Conservation (phyloP, 306 rosid species). For the Mucuna pruriens region DNA sequence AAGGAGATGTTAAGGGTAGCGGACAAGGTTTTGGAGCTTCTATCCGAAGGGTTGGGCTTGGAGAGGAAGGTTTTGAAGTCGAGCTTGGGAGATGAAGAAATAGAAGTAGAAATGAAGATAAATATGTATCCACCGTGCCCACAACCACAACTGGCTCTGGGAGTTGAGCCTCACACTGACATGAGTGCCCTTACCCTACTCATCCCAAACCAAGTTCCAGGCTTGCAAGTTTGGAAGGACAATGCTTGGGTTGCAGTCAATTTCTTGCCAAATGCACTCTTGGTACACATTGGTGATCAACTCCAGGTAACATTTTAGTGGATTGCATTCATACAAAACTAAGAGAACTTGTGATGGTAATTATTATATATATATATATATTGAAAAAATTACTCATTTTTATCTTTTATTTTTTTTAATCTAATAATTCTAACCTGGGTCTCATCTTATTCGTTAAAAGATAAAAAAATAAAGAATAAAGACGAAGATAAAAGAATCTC, state of each 20-base stretch:
- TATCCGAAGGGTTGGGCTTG: slow-evolving; percentile 63
- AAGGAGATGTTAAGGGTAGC: slow-evolving; percentile 52
- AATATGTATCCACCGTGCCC: slow-evolving; percentile 83
- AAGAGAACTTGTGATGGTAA: too few relatives aligned
- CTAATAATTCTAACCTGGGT: too few relatives aligned
- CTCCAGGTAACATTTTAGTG: slow-evolving; percentile 47
- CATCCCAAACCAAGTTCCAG: slow-evolving; percentile 61
- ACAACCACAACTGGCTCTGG: slow-evolving; percentile 68
- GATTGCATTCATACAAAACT: too few relatives aligned
- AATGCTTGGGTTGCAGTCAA: slow-evolving; percentile 58
- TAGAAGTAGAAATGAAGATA: slow-evolving; percentile 74
- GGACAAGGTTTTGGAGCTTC: slow-evolving; percentile 47
- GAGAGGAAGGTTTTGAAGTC: slow-evolving; percentile 49
- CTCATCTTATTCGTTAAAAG: too few relatives aligned
- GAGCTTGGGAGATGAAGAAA: slow-evolving; percentile 49
- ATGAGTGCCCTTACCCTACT: slow-evolving; percentile 72
- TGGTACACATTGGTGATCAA: slow-evolving; percentile 71
- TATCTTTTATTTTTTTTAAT: too few relatives aligned
- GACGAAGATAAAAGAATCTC: too few relatives aligned
- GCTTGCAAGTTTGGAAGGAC: slow-evolving; percentile 66
- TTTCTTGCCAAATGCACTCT: slow-evolving; percentile 51
- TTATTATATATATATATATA: too few relatives aligned
- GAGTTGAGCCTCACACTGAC: slow-evolving; percentile 82
- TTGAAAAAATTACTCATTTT: too few relatives aligned
- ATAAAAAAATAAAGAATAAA: too few relatives aligned